Evolutionary conservation across 768 basidiomycete species (phyloP).

Genomic region (Hericium rajendrae): DNA sequence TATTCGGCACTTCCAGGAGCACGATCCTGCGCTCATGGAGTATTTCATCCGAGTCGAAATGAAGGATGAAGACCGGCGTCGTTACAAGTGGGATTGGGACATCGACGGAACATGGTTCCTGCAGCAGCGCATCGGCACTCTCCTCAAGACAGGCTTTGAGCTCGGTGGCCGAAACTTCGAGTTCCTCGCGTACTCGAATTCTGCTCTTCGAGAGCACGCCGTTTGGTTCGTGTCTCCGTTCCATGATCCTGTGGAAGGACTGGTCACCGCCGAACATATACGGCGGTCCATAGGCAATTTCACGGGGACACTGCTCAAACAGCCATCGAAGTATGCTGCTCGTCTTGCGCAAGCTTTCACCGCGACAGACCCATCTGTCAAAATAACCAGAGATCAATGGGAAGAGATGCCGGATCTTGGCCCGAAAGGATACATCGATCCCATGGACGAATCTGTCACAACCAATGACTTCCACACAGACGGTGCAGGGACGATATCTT

Average conservation of each 20-base stretch:
- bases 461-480: conserved; percentile 49
- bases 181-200: conserved; percentile 76
- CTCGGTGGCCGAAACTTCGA: conserved; percentile 67
- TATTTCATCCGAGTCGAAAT: conserved; percentile 79
- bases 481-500: conserved; percentile 73
- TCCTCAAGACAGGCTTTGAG: conserved; percentile 53
- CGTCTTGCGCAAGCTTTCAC: conserved; percentile 80
- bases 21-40: conserved; percentile 37
- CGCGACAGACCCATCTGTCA: conserved; percentile 66
- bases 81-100: conserved; percentile 61
- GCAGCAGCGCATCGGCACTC: conserved; percentile 17
- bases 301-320: conserved; percentile 23
- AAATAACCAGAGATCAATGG: conserved; percentile 49
- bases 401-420: conserved; percentile 51
- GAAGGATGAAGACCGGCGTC: conserved; percentile 72
- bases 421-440: background rate
- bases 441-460: conserved; percentile 13
- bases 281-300: conserved; percentile 64
- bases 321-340: conserved; percentile 76
- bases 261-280: conserved; percentile 48
- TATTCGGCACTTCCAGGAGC: conserved; percentile 46
- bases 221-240: conserved; percentile 79
- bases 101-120: conserved; percentile 53
- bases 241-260: conserved; percentile 30
- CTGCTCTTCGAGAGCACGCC: conserved; percentile 68